Base-by-base conservation (phyloP, 345 rosid genomes). In the Populus euphratica region DNA sequence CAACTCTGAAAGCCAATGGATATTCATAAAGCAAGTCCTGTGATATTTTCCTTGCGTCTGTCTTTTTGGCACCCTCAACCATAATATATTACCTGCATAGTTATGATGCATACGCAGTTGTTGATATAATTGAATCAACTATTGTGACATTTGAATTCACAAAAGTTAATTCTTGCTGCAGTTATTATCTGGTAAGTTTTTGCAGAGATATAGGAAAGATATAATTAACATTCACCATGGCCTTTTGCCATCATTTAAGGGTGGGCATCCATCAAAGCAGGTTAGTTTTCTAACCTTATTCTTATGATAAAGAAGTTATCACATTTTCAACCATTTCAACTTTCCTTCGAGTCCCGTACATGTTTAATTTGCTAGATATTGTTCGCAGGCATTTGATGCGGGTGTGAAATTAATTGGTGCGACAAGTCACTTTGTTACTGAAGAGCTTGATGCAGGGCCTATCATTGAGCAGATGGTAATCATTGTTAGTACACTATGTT, bases 401-500 rank as follows among this genome's bases (percentile, higher is more conserved):
- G 99, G 99, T 44, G 99, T 96, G 72, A 96, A 96, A 81, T 78
- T 96, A 70, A 96, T 96, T 43, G 99, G 99, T 73, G 98, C 99
- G 66, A 96, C 99, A 72, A 87, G 85, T 84, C 99, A 96, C 85
- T 93, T 95, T 71, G 97, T 96, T 76, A 91, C 97, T 3, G 97
- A 93, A 89, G 96, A 90, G 83, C 99, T 93, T 74, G 99, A 96
- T 85, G 86, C 87, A 25, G 99, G 99, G 73, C 95, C 99, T 69
- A 93, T 96, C 78, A 96, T 96, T 79, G 99, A 92, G 75, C 99
- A 93, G 84, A 92, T 93, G 99, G 99, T 93, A 81, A 79, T 35
- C 74, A 78, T 4, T 43, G 21, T 33, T 39, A 43, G 44, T 54
- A 62, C 68, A 70, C 31, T 5, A 35, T 31, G 69, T 43, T 39